A percentile compares a stretch with the other conserved stretches of the same genome.
Conservation (phyloP, 2,329 filamentous ascomycete species). For the Ophiostoma pallidulum region DNA sequence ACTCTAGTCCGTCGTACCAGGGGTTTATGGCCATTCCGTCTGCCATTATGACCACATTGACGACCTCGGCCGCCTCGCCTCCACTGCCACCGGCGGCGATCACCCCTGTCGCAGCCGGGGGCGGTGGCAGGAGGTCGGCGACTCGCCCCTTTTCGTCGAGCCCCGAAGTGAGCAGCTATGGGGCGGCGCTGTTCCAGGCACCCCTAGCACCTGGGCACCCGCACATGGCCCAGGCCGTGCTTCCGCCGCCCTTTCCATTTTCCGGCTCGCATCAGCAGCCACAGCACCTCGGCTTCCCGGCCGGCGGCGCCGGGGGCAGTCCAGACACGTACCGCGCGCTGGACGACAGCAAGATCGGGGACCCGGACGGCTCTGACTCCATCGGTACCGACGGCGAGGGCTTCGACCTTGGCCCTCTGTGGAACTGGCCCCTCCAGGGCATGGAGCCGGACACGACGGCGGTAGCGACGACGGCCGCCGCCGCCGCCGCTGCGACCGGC, state of each 20-base stretch:
- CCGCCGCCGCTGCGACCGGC: neutral
- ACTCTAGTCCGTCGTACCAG: too few relatives aligned
- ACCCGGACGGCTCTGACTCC: slow-evolving; percentile 2
- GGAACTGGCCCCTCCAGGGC: neutral
- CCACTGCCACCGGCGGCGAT: too few relatives aligned
- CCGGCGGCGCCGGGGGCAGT: neutral
- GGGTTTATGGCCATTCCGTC: too few relatives aligned
- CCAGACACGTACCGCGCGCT: neutral
- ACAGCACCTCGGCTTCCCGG: neutral
- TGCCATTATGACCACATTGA: too few relatives aligned
- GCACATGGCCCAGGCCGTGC: neutral
- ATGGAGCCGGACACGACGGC: neutral
- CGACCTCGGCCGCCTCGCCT: too few relatives aligned
- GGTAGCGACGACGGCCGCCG: neutral
- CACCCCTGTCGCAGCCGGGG: too few relatives aligned
- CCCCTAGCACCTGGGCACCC: neutral
- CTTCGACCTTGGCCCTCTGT: slow-evolving; percentile 2
- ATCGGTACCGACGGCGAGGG: slow-evolving; percentile 2
- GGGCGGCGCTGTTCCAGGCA: too few relatives aligned
- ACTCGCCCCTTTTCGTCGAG: too few relatives aligned
- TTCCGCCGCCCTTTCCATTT: neutral
- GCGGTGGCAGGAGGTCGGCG: too few relatives aligned
- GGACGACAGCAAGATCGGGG: neutral
- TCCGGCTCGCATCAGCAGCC: neutral
- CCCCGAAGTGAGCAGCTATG: too few relatives aligned